Percentiles rank a stretch among this genome's conserved stretches.
phyloP scores from a whole-genome alignment of 257 asterid genomes.

The Jacaranda copaia region DNA sequence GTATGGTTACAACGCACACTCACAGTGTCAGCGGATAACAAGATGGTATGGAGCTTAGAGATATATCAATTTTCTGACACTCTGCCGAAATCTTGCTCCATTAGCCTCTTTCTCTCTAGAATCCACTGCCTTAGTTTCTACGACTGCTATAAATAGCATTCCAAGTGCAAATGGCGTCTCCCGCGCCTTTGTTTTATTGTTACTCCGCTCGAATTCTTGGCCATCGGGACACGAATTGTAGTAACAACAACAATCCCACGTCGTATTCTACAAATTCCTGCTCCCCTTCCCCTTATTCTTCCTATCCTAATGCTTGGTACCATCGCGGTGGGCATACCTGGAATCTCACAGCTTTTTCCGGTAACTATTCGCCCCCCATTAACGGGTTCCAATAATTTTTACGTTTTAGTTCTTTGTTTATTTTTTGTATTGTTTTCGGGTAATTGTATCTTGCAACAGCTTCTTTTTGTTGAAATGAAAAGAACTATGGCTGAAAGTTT shows the following conservation, averaged over 20 bases:
- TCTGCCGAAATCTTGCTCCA: not conserved
- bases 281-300: conserved; percentile 45
- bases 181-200: conserved; percentile 44
- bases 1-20: conserved; percentile 30
- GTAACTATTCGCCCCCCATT: conserved; percentile 18
- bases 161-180: conserved; percentile 43
- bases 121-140: conserved; percentile 21
- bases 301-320: conserved; percentile 27
- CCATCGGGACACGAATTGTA: conserved; percentile 37
- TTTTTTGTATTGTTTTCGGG: not conserved
- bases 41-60: conserved; percentile 17
- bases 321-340: conserved; percentile 29
- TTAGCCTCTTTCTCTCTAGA: not conserved
- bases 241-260: conserved; percentile 24
- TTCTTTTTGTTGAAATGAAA: conserved; percentile 3
- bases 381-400: not conserved
- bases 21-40: conserved; percentile 37
- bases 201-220: conserved; percentile 37
- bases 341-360: conserved; percentile 41
- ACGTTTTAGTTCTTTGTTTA: not conserved
- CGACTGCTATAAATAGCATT: conserved; percentile 51
- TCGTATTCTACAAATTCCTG: conserved; percentile 37
- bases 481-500: not conserved
- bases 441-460: not conserved
- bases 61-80: conserved; percentile 19